phyloP scores from a whole-genome alignment of 1,139 yeast species.

The Debaryomyces subglobosus region DNA sequence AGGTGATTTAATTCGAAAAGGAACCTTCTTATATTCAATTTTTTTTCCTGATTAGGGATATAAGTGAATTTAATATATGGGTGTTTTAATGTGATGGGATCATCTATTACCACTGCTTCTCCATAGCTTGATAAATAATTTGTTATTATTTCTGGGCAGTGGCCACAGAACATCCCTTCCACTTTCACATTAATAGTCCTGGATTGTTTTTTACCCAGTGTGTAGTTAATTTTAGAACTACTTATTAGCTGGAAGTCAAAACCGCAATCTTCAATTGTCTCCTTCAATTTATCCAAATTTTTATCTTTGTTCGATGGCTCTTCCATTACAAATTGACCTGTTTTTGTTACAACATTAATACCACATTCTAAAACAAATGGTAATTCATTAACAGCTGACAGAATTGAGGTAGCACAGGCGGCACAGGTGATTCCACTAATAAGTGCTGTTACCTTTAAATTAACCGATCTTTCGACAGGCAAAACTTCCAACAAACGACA shows the following conservation, averaged over 20 bases:
- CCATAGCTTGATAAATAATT: slow-evolving; percentile 56
- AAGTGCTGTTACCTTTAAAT: slow-evolving; percentile 57
- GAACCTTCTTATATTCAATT: slow-evolving; percentile 55
- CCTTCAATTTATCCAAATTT: slow-evolving; percentile 43
- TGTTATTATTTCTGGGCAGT: slow-evolving; percentile 65
- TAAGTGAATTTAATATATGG: slow-evolving; percentile 69
- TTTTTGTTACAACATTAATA: slow-evolving; percentile 60
- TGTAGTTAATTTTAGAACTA: slow-evolving; percentile 45
- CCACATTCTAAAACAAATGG: slow-evolving; percentile 58
- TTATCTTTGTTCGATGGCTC: slow-evolving; percentile 24
- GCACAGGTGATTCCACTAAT: slow-evolving; percentile 80
- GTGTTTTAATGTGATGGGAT: slow-evolving; percentile 54
- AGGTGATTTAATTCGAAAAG: slow-evolving; percentile 51
- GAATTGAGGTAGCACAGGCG: slow-evolving; percentile 64
- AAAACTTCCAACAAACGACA: slow-evolving; percentile 60
- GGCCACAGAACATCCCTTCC: slow-evolving; percentile 72
- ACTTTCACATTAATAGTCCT: slow-evolving; percentile 60
- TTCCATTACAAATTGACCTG: slow-evolving; percentile 61
- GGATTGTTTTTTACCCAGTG: slow-evolving; percentile 47
- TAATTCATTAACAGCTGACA: slow-evolving; percentile 49
- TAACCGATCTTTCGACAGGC: slow-evolving; percentile 54
- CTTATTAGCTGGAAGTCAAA: slow-evolving; percentile 56
- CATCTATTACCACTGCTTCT: slow-evolving; percentile 57
- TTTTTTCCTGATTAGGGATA: slow-evolving; percentile 53
- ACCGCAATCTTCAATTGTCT: slow-evolving; percentile 65